Percentiles rank a stretch among this genome's conserved stretches.
Evolutionary conservation across 208 protist species (phyloP).

Genomic region (Balamuthia mandrillaris): DNA sequence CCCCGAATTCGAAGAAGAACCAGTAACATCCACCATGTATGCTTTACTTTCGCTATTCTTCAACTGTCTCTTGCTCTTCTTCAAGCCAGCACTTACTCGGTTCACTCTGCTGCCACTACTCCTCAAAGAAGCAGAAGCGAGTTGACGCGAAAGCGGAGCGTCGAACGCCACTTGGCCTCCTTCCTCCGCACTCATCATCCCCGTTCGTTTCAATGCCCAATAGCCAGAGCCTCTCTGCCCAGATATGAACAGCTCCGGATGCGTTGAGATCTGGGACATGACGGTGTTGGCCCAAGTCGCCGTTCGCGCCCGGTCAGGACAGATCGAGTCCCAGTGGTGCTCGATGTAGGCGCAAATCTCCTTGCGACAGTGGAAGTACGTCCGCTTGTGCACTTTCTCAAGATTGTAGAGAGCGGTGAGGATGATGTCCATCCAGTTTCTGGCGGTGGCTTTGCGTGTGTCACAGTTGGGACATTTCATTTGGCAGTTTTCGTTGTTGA

Average conservation of each 20-base stretch:
- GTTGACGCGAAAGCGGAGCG: too few relatives aligned
- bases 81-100: too few relatives aligned
- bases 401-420: constrained; percentile 21
- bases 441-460: neutral
- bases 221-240: constrained; percentile 26
- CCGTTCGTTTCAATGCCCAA: constrained; percentile 29
- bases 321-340: constrained; percentile 24
- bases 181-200: neutral
- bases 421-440: constrained; percentile 38
- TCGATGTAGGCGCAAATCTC: constrained; percentile 33
- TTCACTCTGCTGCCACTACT: too few relatives aligned
- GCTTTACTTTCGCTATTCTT: too few relatives aligned
- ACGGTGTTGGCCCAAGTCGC: constrained; percentile 22
- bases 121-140: too few relatives aligned
- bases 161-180: too few relatives aligned
- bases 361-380: constrained; percentile 14
- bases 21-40: too few relatives aligned
- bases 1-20: too few relatives aligned
- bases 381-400: constrained; percentile 13
- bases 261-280: constrained; percentile 36
- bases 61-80: too few relatives aligned
- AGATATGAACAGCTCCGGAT: constrained; percentile 19
- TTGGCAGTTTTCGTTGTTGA: constrained; percentile 31
- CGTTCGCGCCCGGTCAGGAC: constrained; percentile 22
- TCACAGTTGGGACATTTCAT: constrained; percentile 23